Evolutionary conservation across 805 yeast genomes (phyloP).

Genomic region (Ogataea glucozyma): DNA sequence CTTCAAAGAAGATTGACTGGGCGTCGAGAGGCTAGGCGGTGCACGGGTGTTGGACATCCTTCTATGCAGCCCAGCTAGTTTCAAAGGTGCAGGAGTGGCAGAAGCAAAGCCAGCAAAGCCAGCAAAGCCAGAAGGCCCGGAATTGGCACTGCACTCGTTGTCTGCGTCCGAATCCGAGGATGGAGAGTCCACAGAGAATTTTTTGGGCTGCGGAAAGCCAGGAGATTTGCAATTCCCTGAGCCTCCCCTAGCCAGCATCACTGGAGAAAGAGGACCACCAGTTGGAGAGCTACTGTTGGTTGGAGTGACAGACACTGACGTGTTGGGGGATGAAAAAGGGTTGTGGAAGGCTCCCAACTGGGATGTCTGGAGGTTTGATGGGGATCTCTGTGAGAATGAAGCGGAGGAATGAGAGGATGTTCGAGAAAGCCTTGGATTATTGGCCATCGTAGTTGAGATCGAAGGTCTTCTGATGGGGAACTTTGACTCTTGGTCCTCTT

Average conservation of each 20-base stretch:
- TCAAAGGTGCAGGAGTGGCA: constrained; percentile 15
- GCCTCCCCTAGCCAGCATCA: constrained; percentile 18
- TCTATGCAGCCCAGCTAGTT: constrained; percentile 28
- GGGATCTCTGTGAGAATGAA: constrained; percentile 25
- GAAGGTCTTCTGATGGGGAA: constrained; percentile 59
- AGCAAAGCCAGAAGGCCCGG: background rate
- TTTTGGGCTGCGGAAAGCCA: constrained; percentile 32
- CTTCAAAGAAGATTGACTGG: constrained; percentile 14
- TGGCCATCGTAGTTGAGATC: constrained; percentile 44
- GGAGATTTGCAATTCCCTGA: constrained; percentile 15
- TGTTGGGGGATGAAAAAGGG: constrained; percentile 13
- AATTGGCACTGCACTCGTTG: constrained; percentile 9
- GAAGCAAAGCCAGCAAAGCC: constrained; percentile 2
- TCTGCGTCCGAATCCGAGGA: constrained; percentile 27
- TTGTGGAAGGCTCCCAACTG: constrained; percentile 17
- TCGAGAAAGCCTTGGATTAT: constrained; percentile 28
- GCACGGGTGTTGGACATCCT: constrained; percentile 22
- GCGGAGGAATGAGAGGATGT: constrained; percentile 28
- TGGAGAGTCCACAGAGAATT: constrained; percentile 26
- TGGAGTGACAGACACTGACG: constrained; percentile 12
- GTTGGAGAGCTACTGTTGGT: constrained; percentile 13
- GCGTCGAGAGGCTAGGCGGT: constrained; percentile 14
- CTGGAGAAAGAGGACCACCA: constrained; percentile 19
- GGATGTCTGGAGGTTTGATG: constrained; percentile 13
- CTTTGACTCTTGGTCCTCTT: constrained; percentile 52